Conservation (phyloP, 2,329 filamentous ascomycete species). For the Fusarium cyanostomum region DNA sequence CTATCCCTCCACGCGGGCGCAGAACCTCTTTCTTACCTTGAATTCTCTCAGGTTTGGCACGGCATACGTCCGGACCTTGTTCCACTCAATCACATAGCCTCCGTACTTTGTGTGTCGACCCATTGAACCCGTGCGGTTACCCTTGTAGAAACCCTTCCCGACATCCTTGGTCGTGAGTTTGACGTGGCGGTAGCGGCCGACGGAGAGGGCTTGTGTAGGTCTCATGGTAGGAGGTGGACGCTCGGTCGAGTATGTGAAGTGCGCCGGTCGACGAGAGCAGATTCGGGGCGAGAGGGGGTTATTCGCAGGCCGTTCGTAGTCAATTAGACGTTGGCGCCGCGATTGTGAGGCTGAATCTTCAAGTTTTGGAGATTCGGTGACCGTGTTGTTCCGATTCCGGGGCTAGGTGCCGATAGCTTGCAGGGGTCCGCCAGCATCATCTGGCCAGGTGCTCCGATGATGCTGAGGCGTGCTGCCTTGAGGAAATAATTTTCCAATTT, state of each 20-base stretch:
- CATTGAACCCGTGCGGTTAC: slow-evolving; percentile 87
- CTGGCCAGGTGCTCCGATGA: slow-evolving; percentile 1
- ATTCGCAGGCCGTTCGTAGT: slow-evolving; percentile 14
- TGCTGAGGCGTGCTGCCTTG: background rate
- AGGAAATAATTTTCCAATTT: slow-evolving; percentile 2
- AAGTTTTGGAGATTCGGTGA: slow-evolving; percentile 35
- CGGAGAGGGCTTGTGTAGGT: slow-evolving; percentile 72
- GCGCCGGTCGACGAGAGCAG: slow-evolving; percentile 5
- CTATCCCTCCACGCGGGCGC: background rate
- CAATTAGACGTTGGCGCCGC: slow-evolving; percentile 7
- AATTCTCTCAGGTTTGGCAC: slow-evolving; percentile 77
- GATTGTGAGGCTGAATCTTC: slow-evolving; percentile 27
- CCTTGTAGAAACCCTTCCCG: slow-evolving; percentile 96
- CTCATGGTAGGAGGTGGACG: slow-evolving; percentile 60
- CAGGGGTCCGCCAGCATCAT: slow-evolving; percentile 26
- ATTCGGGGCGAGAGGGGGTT: slow-evolving; percentile 4
- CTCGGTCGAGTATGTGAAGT: background rate
- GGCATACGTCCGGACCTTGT: slow-evolving; percentile 90
- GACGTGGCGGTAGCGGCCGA: slow-evolving; percentile 76
- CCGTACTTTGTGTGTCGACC: slow-evolving; percentile 85
- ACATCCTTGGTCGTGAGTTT: slow-evolving; percentile 92
- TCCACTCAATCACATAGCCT: slow-evolving; percentile 84
- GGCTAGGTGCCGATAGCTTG: slow-evolving; percentile 19
- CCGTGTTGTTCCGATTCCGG: slow-evolving; percentile 47
- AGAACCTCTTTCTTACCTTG: slow-evolving; percentile 65